A percentile compares a stretch with the other conserved stretches of the same genome.
These are phyloP conservation scores for Backusella australiensis DNA, from an alignment of 192 early-diverging fungal genomes.

Conservation along the genomic window DNA sequence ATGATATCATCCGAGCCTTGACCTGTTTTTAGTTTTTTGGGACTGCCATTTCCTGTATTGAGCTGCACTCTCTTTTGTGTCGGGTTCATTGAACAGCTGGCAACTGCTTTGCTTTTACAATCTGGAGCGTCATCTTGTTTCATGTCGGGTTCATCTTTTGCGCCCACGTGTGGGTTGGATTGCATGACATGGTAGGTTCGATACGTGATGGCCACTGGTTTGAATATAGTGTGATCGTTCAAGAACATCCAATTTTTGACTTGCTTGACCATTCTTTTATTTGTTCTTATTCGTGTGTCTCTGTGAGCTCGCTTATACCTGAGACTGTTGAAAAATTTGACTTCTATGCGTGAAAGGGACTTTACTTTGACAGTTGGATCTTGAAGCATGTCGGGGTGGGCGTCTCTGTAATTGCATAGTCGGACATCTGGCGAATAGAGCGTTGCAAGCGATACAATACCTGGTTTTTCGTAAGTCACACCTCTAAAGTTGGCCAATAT, in stretches of 20 bases:
- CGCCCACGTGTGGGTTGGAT: too few relatives aligned
- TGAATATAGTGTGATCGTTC: not conserved
- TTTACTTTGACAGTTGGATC: not conserved
- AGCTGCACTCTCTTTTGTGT: too few relatives aligned
- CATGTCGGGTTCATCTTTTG: too few relatives aligned
- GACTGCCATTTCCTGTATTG: not conserved
- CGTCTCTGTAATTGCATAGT: not conserved
- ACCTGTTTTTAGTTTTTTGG: too few relatives aligned
- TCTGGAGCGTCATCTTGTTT: too few relatives aligned
- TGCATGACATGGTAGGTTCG: too few relatives aligned
- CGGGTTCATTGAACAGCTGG: too few relatives aligned
- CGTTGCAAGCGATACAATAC: not conserved
- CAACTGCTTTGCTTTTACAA: too few relatives aligned
- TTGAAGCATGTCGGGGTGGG: not conserved
- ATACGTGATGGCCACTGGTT: not conserved
- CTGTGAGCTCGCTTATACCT: not conserved
- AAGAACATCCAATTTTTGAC: not conserved
- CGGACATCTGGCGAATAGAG: not conserved
- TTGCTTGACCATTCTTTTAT: not conserved
- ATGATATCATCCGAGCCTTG: not conserved
- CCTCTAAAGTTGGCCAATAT: not conserved
- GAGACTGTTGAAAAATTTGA: not conserved
- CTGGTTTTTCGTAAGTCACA: not conserved
- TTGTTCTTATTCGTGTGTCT: not conserved
- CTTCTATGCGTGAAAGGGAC: not conserved